phyloP scores from a whole-genome alignment of 306 rosid species.

The Vigna reflexopilosa region DNA sequence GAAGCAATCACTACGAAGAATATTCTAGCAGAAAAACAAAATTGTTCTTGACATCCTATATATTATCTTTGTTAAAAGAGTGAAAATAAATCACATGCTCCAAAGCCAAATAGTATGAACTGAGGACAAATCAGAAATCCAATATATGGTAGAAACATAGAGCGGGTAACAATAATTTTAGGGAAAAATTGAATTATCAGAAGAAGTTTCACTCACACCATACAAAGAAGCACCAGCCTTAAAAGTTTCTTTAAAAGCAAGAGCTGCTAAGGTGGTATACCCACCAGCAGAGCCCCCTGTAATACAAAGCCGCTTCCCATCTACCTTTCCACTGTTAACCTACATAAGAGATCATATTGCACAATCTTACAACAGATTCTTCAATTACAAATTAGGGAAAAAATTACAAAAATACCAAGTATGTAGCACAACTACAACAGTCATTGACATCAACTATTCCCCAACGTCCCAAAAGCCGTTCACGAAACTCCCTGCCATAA shows the following conservation, averaged over 20 bases:
- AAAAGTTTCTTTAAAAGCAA: conserved; percentile 80
- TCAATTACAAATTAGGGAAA: conserved; percentile 25
- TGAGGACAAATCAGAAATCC: conserved; percentile 15
- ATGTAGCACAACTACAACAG: conserved; percentile 92
- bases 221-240: conserved; percentile 94
- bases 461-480: conserved; percentile 85
- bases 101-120: conserved; percentile 34
- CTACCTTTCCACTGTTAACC: conserved; percentile 88
- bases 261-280: conserved; percentile 94
- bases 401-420: conserved; percentile 61
- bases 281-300: conserved; percentile 99
- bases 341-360: conserved; percentile 42
- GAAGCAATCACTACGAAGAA: neutral
- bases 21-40: neutral
- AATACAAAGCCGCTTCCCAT: conserved; percentile 81
- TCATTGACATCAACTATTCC: conserved; percentile 97
- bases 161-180: neutral
- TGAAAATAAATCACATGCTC: neutral
- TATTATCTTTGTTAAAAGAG: neutral
- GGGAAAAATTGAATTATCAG: conserved; percentile 1
- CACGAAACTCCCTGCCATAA: conserved; percentile 92
- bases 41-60: neutral
- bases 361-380: conserved; percentile 23
- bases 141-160: neutral
- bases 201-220: conserved; percentile 74